phyloP scores from a whole-genome alignment of 495 filamentous ascomycete species.

The Penicillium parvum region DNA sequence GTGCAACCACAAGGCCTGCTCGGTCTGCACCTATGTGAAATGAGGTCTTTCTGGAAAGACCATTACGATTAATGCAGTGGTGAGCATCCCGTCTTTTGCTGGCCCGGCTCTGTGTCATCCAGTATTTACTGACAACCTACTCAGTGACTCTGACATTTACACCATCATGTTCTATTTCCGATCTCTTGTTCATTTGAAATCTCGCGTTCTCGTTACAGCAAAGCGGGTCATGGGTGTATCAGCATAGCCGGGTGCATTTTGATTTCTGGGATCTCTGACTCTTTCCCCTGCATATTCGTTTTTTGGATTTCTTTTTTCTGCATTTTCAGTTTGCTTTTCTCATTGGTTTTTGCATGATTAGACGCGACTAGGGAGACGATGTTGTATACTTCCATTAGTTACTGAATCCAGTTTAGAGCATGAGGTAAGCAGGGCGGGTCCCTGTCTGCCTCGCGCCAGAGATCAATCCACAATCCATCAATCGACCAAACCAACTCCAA shows the following conservation, averaged over 20 bases:
- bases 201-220: not conserved
- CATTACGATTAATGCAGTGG: conserved; percentile 3
- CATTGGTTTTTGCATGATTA: conserved; percentile 8
- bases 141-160: conserved; percentile 1
- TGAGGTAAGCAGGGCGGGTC: conserved; percentile 14
- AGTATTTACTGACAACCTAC: not conserved
- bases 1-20: conserved; percentile 32
- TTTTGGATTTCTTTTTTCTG: conserved; percentile 7
- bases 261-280: not conserved
- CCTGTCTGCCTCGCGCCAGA: conserved; percentile 12
- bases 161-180: not conserved
- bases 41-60: conserved; percentile 15
- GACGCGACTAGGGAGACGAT: conserved; percentile 1
- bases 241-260: conserved; percentile 7
- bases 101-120: not conserved
- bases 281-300: conserved; percentile 11
- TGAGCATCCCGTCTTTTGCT: not conserved
- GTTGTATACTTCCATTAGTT: conserved; percentile 13
- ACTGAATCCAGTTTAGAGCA: conserved; percentile 13
- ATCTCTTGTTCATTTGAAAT: not conserved
- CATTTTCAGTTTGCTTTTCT: conserved; percentile 4
- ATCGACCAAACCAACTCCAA: too few relatives aligned
- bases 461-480: not conserved
- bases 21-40: conserved; percentile 27
- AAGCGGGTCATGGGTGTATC: conserved; percentile 6